These are phyloP conservation scores for Kwoniella heveanensis DNA, from an alignment of 768 basidiomycete species.

Conservation along the genomic window DNA sequence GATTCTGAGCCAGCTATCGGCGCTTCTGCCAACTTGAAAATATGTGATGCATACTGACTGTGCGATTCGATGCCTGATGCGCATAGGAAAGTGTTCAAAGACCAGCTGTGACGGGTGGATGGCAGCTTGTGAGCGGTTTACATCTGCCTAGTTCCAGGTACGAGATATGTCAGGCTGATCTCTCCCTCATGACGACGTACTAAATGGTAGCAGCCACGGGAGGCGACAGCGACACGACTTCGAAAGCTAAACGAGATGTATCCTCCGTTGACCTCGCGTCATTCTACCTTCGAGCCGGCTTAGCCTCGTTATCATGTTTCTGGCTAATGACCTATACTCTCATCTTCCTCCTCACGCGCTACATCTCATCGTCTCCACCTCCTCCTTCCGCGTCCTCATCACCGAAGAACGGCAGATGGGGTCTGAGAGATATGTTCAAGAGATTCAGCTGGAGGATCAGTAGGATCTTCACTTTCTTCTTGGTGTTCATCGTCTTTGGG, in stretches of 20 bases:
- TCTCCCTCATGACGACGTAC: too few relatives aligned
- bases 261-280: conserved; percentile 5
- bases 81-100: conserved; percentile 16
- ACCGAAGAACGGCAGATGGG: background rate
- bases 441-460: conserved; percentile 17
- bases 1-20: too few relatives aligned
- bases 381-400: background rate
- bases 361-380: conserved; percentile 6
- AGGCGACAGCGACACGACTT: background rate
- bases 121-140: conserved; percentile 20
- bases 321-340: conserved; percentile 20
- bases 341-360: conserved; percentile 16
- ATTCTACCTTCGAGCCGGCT: conserved; percentile 23
- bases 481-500: conserved; percentile 14
- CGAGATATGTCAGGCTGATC: too few relatives aligned
- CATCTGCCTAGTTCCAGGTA: too few relatives aligned
- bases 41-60: background rate
- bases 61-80: background rate
- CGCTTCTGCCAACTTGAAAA: too few relatives aligned
- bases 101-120: conserved; percentile 19
- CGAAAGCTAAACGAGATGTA: background rate
- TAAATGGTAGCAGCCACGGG: background rate
- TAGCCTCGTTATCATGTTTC: conserved; percentile 22
- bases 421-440: conserved; percentile 12
- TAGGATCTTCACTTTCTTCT: conserved; percentile 16